A percentile compares a stretch with the other conserved stretches of the same genome.
phyloP scores from a whole-genome alignment of 192 early-diverging fungal genomes.

The Spinellus fusiger region DNA sequence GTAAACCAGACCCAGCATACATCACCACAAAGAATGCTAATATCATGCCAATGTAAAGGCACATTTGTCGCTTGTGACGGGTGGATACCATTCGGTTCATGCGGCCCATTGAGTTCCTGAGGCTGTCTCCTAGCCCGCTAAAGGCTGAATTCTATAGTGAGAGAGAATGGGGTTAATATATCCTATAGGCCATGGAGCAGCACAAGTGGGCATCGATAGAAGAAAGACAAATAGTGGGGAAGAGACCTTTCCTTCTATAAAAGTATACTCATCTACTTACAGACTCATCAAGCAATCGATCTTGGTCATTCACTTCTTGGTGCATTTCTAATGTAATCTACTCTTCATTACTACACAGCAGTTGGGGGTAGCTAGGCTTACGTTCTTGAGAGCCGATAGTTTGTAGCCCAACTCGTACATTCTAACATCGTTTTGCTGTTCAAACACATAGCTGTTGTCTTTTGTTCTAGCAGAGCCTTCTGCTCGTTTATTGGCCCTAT shows the following conservation, averaged over 20 bases:
- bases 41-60: conserved; percentile 21
- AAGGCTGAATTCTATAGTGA: conserved; percentile 21
- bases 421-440: conserved; percentile 50
- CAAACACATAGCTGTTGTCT: conserved; percentile 28
- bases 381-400: conserved; percentile 47
- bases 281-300: conserved; percentile 31
- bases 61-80: conserved; percentile 34
- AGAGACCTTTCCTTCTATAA: not conserved
- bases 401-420: conserved; percentile 49
- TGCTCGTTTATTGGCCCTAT: not conserved
- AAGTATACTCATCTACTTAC: conserved; percentile 10
- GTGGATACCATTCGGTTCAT: conserved; percentile 37
- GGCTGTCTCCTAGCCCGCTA: conserved; percentile 15
- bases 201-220: no score
- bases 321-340: conserved; percentile 45
- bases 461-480: conserved; percentile 8
- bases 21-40: not conserved
- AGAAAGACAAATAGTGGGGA: not conserved
- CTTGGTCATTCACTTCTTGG: conserved; percentile 36
- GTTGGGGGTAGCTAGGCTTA: no score
- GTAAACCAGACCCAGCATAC: not conserved
- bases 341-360: not conserved
- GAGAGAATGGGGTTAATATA: no score
- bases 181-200: no score
- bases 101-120: conserved; percentile 23